Evolutionary conservation across 2,329 filamentous ascomycete species (phyloP).

Genomic region (Reticulascus tulasneorum): DNA sequence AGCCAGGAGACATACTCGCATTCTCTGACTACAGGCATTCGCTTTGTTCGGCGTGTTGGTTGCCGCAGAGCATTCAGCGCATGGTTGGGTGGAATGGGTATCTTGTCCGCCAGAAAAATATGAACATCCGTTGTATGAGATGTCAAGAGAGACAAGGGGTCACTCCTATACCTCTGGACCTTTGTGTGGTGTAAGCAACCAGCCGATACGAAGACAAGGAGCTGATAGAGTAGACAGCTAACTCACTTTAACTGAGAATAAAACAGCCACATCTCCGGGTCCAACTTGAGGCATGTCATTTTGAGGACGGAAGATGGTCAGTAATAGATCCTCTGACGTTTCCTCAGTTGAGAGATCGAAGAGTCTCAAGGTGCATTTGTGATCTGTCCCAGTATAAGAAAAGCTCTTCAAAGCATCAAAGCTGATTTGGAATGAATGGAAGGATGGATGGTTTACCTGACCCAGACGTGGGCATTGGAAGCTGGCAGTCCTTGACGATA

Average conservation of each 20-base stretch:
- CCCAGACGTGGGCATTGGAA: slow-evolving; percentile 46
- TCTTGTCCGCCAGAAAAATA: slow-evolving; percentile 36
- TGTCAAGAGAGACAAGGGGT: slow-evolving; percentile 39
- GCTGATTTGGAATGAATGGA: background rate
- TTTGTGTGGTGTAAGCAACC: slow-evolving; percentile 18
- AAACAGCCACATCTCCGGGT: slow-evolving; percentile 59
- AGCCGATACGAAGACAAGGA: background rate
- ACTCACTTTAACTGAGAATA: slow-evolving; percentile 53
- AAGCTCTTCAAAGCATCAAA: slow-evolving; percentile 5
- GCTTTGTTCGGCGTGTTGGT: slow-evolving; percentile 15
- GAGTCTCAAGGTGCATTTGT: slow-evolving; percentile 57
- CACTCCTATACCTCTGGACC: slow-evolving; percentile 35
- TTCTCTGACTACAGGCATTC: slow-evolving; percentile 14
- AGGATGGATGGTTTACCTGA: slow-evolving; percentile 36
- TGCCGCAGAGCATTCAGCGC: slow-evolving; percentile 20
- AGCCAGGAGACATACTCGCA: slow-evolving; percentile 46
- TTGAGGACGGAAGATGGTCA: slow-evolving; percentile 59
- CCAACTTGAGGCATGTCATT: slow-evolving; percentile 44
- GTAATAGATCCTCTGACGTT: slow-evolving; percentile 31
- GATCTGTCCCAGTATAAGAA: too few relatives aligned
- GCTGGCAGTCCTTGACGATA: slow-evolving; percentile 62
- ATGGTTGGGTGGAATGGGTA: slow-evolving; percentile 32
- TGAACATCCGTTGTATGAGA: slow-evolving; percentile 37
- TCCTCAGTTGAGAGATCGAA: slow-evolving; percentile 54
- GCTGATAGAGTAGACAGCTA: slow-evolving; percentile 12